Percentiles rank a stretch among this genome's conserved stretches.
These are phyloP conservation scores for Cupressus sempervirens DNA, from an alignment of 75 land plant genomes.

Conservation along the genomic window DNA sequence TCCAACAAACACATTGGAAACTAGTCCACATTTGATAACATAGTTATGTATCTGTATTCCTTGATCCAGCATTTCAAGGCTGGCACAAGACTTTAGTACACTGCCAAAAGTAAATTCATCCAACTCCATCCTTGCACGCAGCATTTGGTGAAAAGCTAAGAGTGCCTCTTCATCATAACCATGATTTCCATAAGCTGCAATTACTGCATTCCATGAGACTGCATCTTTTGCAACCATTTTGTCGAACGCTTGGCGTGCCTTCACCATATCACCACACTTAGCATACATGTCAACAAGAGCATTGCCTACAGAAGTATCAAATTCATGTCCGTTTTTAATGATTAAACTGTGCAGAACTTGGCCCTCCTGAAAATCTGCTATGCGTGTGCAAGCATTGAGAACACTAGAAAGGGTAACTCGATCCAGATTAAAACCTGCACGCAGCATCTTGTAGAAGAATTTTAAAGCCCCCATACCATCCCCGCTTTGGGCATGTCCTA, in stretches of 20 bases:
- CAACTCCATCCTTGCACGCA: conserved; percentile 12
- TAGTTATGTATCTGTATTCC: conserved; percentile 29
- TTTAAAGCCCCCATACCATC: conserved; percentile 23
- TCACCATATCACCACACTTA: conserved; percentile 19
- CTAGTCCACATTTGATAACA: conserved; percentile 17
- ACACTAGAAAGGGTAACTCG: conserved; percentile 23
- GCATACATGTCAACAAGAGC: conserved; percentile 37
- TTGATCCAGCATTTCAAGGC: not conserved
- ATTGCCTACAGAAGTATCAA: conserved; percentile 16
- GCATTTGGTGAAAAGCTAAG: conserved; percentile 24
- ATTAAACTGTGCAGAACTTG: conserved; percentile 14
- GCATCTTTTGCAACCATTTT: conserved; percentile 19
- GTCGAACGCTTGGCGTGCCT: not conserved
- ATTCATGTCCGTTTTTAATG: conserved; percentile 15
- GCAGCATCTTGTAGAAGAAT: conserved; percentile 18
- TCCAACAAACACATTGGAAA: conserved; percentile 19
- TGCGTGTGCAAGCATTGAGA: conserved; percentile 20
- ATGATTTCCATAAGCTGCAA: conserved; percentile 26
- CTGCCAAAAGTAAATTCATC: conserved; percentile 36
- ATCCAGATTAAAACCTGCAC: conserved; percentile 13
- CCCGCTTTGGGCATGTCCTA: conserved; percentile 20
- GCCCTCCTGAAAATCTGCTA: conserved; percentile 14
- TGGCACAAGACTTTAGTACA: conserved; percentile 27
- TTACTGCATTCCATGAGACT: conserved; percentile 40
- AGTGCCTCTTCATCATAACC: conserved; percentile 20